These are phyloP conservation scores for Prunus kanzakura DNA, from an alignment of 306 rosid species.

Conservation along the genomic window DNA sequence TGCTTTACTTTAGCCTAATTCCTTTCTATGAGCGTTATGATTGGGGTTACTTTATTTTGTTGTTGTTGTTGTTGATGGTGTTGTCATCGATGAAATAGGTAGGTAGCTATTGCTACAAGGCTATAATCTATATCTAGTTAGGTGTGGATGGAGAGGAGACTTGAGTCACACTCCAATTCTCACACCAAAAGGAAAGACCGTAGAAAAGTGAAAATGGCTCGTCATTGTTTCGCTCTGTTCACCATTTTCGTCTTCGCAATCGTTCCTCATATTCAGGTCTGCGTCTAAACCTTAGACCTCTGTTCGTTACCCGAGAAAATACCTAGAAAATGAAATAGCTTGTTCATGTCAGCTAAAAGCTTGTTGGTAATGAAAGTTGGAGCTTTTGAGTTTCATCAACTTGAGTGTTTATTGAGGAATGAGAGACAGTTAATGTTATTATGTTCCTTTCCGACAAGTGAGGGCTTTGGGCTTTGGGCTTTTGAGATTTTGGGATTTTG, in stretches of 20 bases:
- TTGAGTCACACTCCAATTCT: background rate
- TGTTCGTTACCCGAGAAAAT: too few relatives aligned
- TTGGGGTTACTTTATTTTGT: too few relatives aligned
- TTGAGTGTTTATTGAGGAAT: background rate
- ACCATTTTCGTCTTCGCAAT: too few relatives aligned
- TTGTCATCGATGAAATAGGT: too few relatives aligned
- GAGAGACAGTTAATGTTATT: background rate
- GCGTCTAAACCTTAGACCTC: too few relatives aligned
- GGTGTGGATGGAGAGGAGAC: background rate
- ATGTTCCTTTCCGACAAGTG: background rate
- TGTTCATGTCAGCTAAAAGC: background rate
- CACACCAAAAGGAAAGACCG: background rate
- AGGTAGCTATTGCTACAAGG: background rate
- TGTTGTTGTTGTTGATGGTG: background rate
- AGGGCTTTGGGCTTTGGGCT: background rate
- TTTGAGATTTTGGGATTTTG: background rate
- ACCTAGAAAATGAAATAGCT: too few relatives aligned
- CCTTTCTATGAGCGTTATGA: background rate
- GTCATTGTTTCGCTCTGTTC: background rate
- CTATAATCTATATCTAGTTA: background rate
- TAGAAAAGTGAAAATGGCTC: conserved; percentile 33
- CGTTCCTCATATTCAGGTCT: too few relatives aligned
- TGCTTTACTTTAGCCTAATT: background rate
- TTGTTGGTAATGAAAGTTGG: background rate
- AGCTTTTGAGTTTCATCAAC: background rate